Evolutionary conservation across 768 basidiomycete genomes (phyloP).

Genomic region (Leccinum incarnatum): DNA sequence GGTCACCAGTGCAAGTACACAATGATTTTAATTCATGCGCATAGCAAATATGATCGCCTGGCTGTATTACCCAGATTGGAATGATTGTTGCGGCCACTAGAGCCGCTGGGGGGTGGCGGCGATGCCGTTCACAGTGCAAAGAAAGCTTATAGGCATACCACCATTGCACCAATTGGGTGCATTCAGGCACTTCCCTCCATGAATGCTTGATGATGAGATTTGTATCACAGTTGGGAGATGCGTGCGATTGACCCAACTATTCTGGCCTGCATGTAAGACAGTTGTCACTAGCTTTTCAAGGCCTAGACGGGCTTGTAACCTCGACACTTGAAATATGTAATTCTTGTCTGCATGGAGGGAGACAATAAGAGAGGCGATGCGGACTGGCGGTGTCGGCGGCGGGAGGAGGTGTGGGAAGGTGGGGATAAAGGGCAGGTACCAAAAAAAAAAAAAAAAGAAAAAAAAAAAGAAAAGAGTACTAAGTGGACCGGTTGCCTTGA

Average conservation of each 20-base stretch:
- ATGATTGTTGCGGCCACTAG: neutral
- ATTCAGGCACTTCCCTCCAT: neutral
- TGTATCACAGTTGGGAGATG: too few species aligned
- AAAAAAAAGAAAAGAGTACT: neutral
- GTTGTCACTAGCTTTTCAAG: too few species aligned
- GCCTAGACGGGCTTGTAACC: too few species aligned
- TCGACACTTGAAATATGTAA: too few species aligned
- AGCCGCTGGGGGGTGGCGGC: neutral
- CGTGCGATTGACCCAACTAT: too few species aligned
- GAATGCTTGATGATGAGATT: neutral
- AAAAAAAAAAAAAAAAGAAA: neutral
- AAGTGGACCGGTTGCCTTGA: slow-evolving; percentile 46
- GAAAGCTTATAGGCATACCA: neutral
- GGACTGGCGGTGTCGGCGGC: too few species aligned
- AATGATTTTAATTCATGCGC: neutral
- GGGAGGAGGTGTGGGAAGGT: slow-evolving; percentile 13
- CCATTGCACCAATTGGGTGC: neutral
- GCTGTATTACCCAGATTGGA: neutral
- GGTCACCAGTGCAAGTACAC: neutral
- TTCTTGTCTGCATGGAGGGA: too few species aligned
- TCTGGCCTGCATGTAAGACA: too few species aligned
- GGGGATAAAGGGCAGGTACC: slow-evolving; percentile 21
- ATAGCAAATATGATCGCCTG: slow-evolving; percentile 3
- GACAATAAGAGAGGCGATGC: too few species aligned
- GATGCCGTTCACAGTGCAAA: neutral